Conservation (phyloP, 2,329 filamentous ascomycete genomes). For the Whalleya microplaca region DNA sequence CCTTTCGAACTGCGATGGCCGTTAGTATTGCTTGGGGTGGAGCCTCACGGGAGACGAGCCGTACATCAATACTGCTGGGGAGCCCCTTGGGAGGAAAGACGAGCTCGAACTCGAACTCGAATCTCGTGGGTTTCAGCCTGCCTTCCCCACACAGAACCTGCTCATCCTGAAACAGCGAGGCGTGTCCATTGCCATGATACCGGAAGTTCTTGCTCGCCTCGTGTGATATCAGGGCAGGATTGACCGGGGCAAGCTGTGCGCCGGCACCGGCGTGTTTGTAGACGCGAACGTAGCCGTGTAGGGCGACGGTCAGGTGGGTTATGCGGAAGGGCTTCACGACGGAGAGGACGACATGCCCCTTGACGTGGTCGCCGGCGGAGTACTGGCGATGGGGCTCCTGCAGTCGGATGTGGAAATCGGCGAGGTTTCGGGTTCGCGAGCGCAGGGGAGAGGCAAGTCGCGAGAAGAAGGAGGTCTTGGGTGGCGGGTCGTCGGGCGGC, state of each 20-base stretch:
- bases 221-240: conserved; percentile 45
- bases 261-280: conserved; percentile 69
- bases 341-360: conserved; percentile 72
- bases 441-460: conserved; percentile 56
- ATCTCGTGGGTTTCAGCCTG: conserved; percentile 71
- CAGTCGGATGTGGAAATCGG: conserved; percentile 78
- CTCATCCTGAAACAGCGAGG: conserved; percentile 83
- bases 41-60: conserved; percentile 37
- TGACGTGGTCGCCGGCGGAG: conserved; percentile 73
- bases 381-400: conserved; percentile 80
- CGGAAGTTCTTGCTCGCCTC: conserved; percentile 46
- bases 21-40: conserved; percentile 15
- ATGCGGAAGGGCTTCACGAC: conserved; percentile 75
- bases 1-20: conserved; percentile 76
- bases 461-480: conserved; percentile 54
- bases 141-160: conserved; percentile 79
- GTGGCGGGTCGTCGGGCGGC: conserved; percentile 44
- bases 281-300: conserved; percentile 80
- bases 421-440: conserved; percentile 64
- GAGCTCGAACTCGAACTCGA: conserved; percentile 79
- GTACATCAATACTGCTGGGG: conserved; percentile 93
- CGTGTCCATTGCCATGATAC: conserved; percentile 77
- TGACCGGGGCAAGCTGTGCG: conserved; percentile 50
- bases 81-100: conserved; percentile 70
- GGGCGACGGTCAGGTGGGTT: conserved; percentile 77